phyloP scores from a whole-genome alignment of 768 basidiomycete species.

The Agrocybe praecox region DNA sequence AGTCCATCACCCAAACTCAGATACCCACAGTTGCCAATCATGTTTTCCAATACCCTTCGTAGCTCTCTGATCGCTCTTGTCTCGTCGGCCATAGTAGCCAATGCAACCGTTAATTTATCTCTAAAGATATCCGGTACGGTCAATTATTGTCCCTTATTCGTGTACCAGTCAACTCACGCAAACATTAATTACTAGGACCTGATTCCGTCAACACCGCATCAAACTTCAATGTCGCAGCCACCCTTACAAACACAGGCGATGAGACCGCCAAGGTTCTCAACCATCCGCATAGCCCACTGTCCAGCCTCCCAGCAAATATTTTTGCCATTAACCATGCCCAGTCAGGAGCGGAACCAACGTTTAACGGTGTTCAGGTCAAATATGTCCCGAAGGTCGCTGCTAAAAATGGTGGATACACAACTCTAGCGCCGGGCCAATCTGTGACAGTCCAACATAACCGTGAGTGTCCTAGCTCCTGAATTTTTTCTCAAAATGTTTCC shows the following conservation, averaged over 20 bases:
- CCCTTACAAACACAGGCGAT: conserved; percentile 42
- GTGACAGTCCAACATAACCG: not conserved
- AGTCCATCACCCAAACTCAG: no score
- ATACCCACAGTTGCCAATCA: no score
- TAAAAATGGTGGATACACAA: not conserved
- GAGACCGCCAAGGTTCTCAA: conserved; percentile 42
- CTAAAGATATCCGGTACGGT: no score
- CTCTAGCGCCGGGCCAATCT: not conserved
- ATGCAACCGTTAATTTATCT: no score
- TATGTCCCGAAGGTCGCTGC: not conserved
- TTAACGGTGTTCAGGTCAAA: not conserved
- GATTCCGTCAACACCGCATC: conserved; percentile 20
- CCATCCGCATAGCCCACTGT: conserved; percentile 37
- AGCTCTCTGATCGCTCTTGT: no score
- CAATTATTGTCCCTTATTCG: no score
- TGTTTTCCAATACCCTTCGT: no score
- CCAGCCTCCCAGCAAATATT: not conserved
- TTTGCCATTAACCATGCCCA: not conserved
- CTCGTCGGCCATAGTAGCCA: no score
- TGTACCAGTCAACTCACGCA: no score
- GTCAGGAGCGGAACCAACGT: not conserved
- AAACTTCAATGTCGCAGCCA: conserved; percentile 38
- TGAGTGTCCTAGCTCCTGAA: no score
- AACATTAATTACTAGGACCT: not conserved
- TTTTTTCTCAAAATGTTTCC: no score